phyloP scores from a whole-genome alignment of 1,284 basidiomycete species.

The Ustilago shanxiensis region DNA sequence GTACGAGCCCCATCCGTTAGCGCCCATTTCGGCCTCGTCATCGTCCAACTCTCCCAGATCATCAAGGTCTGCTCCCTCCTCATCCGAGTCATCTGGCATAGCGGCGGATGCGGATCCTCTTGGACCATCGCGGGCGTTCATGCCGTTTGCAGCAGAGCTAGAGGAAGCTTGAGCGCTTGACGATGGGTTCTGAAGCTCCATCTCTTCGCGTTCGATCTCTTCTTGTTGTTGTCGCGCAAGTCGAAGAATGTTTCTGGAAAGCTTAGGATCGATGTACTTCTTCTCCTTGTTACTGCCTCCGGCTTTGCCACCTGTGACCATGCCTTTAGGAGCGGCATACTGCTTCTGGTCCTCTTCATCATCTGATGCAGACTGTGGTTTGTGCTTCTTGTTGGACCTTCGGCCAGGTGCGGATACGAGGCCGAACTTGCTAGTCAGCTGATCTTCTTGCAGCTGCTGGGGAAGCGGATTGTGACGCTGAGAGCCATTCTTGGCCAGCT shows the following conservation, averaged over 20 bases:
- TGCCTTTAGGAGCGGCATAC: constrained; percentile 43
- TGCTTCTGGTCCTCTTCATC: constrained; percentile 39
- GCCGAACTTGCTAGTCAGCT: constrained; percentile 55
- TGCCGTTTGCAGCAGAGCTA: constrained; percentile 62
- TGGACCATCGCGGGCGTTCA: constrained; percentile 65
- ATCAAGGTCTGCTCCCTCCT: constrained; percentile 60
- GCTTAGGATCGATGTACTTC: constrained; percentile 74
- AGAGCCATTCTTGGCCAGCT: constrained; percentile 40
- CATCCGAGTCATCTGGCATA: constrained; percentile 72
- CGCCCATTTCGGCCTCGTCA: constrained; percentile 63
- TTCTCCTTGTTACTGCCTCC: constrained; percentile 46
- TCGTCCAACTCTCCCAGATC: constrained; percentile 58
- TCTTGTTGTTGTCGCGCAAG: constrained; percentile 93
- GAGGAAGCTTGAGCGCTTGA: constrained; percentile 8
- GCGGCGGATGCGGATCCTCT: constrained; percentile 38
- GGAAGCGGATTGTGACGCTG: constrained; percentile 56
- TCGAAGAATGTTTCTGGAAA: constrained; percentile 89
- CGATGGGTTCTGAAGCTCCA: constrained; percentile 45
- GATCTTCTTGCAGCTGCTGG: constrained; percentile 55
- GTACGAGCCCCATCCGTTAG: constrained; percentile 54
- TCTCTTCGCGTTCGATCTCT: constrained; percentile 74
- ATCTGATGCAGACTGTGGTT: constrained; percentile 28
- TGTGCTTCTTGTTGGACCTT: constrained; percentile 34
- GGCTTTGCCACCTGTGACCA: constrained; percentile 58
- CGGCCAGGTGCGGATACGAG: constrained; percentile 55